phyloP scores from a whole-genome alignment of 768 basidiomycete species.

The Leccinum pellstonianum region DNA sequence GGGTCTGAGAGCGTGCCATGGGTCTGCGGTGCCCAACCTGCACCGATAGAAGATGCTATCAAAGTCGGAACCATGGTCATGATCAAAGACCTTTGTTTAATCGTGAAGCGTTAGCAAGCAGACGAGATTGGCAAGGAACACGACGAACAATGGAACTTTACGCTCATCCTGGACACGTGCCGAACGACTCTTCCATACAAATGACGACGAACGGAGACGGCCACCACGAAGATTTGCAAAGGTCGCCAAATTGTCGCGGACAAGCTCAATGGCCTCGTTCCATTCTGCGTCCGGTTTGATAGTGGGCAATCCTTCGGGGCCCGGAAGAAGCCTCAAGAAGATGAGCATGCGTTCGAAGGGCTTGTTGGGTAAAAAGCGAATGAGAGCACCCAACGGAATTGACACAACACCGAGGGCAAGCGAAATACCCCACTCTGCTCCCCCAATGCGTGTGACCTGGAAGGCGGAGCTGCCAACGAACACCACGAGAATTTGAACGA shows the following conservation, averaged over 20 bases:
- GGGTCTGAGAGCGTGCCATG: slow-evolving; percentile 68
- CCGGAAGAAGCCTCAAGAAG: slow-evolving; percentile 56
- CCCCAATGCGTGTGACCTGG: slow-evolving; percentile 75
- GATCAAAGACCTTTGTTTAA: slow-evolving; percentile 29
- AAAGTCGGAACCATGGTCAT: slow-evolving; percentile 78
- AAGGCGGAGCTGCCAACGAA: slow-evolving; percentile 92
- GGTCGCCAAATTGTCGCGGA: slow-evolving; percentile 82
- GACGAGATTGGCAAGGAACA: slow-evolving; percentile 13
- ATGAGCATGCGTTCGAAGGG: slow-evolving; percentile 70
- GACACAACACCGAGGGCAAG: slow-evolving; percentile 84
- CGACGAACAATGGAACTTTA: slow-evolving; percentile 47
- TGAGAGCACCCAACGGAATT: slow-evolving; percentile 80
- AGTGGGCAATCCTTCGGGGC: slow-evolving; percentile 62
- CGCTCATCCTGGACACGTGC: slow-evolving; percentile 53
- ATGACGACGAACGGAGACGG: slow-evolving; percentile 81
- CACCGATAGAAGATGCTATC: slow-evolving; percentile 71
- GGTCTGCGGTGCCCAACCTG: slow-evolving; percentile 59
- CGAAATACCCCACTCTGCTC: slow-evolving; percentile 94
- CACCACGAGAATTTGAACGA: slow-evolving; percentile 82
- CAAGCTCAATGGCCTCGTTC: slow-evolving; percentile 76
- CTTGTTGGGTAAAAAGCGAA: slow-evolving; percentile 77
- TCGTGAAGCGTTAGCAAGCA: slow-evolving; percentile 25
- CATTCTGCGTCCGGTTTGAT: slow-evolving; percentile 60
- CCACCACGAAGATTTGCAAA: slow-evolving; percentile 86
- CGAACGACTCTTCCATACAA: slow-evolving; percentile 77